phyloP scores from a whole-genome alignment of 352 stramenopile species.

The Phytophthora melonis region DNA sequence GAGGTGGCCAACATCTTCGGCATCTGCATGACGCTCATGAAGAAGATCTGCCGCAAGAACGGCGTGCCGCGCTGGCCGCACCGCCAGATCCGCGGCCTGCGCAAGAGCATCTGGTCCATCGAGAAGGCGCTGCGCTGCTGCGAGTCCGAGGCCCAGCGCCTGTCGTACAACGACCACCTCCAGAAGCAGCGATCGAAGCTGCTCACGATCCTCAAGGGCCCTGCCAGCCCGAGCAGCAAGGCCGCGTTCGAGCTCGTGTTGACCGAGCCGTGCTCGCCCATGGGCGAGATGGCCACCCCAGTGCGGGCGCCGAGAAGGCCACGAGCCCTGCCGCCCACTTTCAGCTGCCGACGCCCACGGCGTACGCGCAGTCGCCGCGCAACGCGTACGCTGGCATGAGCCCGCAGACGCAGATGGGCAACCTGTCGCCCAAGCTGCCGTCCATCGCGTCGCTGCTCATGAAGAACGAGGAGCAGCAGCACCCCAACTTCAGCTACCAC shows the following conservation, averaged over 20 bases:
- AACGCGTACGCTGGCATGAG: constrained; percentile 9
- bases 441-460: constrained; percentile 70
- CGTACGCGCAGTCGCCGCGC: constrained; percentile 28
- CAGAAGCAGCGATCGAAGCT: constrained; percentile 80
- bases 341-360: constrained; percentile 25
- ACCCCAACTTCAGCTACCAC: constrained; percentile 35
- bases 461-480: constrained; percentile 34
- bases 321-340: constrained; percentile 21
- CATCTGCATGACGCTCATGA: constrained; percentile 89
- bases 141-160: constrained; percentile 67
- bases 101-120: constrained; percentile 89
- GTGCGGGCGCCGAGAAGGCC: constrained; percentile 10
- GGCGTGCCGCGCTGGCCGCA: constrained; percentile 81
- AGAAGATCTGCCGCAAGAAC: constrained; percentile 88
- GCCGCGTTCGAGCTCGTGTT: constrained; percentile 72
- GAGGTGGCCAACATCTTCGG: constrained; percentile 79
- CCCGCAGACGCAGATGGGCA: constrained; percentile 27
- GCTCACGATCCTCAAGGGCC: constrained; percentile 68
- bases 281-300: constrained; percentile 51
- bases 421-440: constrained; percentile 52
- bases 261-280: constrained; percentile 67
- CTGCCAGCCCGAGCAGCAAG: constrained; percentile 56
- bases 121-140: constrained; percentile 77
- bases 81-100: constrained; percentile 81
- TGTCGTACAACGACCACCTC: constrained; percentile 79